Evolutionary conservation across 441 rosid genomes (phyloP), one percentile per base, ranked within the genome.

Genomic region (Monsonia emarginata): DNA sequence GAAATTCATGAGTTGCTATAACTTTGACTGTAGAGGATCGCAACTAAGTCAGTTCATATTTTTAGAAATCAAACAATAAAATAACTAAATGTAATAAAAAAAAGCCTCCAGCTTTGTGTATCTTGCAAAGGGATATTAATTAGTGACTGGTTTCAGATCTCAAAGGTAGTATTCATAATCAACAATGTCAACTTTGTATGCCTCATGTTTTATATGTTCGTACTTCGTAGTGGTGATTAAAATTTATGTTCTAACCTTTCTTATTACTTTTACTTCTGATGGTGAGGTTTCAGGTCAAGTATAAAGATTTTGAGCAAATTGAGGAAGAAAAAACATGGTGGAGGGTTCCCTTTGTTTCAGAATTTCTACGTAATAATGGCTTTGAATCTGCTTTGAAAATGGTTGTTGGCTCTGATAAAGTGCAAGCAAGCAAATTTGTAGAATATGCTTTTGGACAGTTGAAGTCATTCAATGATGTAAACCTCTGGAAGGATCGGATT

Each of bases 361-460:
- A 88, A 42, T 83, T 92, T 67, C 82, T 88, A 42, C 82, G 65
- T 71, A 84, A 65, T 76, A 81, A 84, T 32, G 96, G 91, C 28
- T 72, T 90, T 70, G 94, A 85, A 63, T 80, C 94, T 69, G 87
- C 86, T 63, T 67, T 87, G 61, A 82, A 79, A 71, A 80, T 61
- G 71, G 71, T 85, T 63, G 81, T 73, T 48, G 92, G 89, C 65
- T 79, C 91, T 62, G 94, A 88, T 57, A 72, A 85, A 30, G 81
- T 93, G 64, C 91, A 91, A 65, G 96, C 88, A 16, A 85, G 96
- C 5, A 87, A 87, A 65, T 90, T 90, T 82, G 98, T 93, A 65
- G 90, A 93, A 82, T 81, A 79, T 80, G 93, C 95, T 64, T 93
- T 93, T 71, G 95, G 95, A 59, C 96, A 82, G 81, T 69, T 90